Conservation (phyloP, 1,139 yeast genomes). For the Schwanniomyces etchellsii region DNA sequence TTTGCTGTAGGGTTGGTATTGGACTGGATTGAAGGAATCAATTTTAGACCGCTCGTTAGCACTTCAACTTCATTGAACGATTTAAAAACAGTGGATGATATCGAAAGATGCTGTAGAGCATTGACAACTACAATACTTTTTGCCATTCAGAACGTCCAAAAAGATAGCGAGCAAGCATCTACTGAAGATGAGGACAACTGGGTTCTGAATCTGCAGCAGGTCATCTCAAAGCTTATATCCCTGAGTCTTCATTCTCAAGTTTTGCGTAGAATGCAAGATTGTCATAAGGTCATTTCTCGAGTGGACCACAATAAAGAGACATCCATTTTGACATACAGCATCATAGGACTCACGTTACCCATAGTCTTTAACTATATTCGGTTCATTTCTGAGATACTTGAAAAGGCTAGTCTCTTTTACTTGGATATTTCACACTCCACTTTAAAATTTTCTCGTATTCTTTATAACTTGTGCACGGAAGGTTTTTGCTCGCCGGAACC, state of each 20-base stretch:
- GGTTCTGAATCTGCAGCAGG: slow-evolving; percentile 48
- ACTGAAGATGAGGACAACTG: slow-evolving; percentile 58
- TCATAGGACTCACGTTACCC: slow-evolving; percentile 53
- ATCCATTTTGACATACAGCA: slow-evolving; percentile 31
- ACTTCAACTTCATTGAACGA: slow-evolving; percentile 19
- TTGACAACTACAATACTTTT: slow-evolving; percentile 60
- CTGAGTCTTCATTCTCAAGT: slow-evolving; percentile 27
- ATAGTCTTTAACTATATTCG: slow-evolving; percentile 48
- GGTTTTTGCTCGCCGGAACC: slow-evolving; percentile 96
- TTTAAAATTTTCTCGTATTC: slow-evolving; percentile 48
- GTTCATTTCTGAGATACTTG: slow-evolving; percentile 6
- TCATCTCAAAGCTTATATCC: slow-evolving; percentile 27
- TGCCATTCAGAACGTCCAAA: slow-evolving; percentile 55
- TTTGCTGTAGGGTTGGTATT: slow-evolving; percentile 45
- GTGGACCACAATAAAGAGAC: slow-evolving; percentile 32
- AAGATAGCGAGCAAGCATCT: slow-evolving; percentile 25
- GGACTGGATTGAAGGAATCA: slow-evolving; percentile 28
- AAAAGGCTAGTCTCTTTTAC: not conserved
- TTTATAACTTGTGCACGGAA: slow-evolving; percentile 62
- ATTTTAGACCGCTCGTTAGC: slow-evolving; percentile 13
- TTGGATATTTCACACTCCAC: slow-evolving; percentile 51
- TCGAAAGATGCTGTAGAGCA: slow-evolving; percentile 46
- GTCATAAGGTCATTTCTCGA: slow-evolving; percentile 13
- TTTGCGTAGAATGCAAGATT: slow-evolving; percentile 12
- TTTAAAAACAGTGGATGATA: slow-evolving; percentile 22